Conservation (phyloP, 2,329 filamentous ascomycete genomes). For the Seiridium cupressi region DNA sequence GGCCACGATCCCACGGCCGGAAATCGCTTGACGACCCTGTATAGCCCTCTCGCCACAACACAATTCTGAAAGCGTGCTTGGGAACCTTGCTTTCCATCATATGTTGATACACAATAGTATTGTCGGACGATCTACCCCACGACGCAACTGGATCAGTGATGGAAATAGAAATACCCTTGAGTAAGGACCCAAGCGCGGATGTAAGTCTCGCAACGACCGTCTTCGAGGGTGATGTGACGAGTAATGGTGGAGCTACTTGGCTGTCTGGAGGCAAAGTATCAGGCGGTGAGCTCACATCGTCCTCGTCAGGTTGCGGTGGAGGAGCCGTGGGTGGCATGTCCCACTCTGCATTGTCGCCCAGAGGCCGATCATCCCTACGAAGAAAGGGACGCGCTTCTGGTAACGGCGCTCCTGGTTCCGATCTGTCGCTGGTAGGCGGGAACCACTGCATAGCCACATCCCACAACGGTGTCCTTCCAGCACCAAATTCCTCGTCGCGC, state of each 20-base stretch:
- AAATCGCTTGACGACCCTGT: slow-evolving; percentile 52
- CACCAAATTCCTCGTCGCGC: slow-evolving; percentile 52
- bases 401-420: slow-evolving; percentile 14
- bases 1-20: slow-evolving; percentile 53
- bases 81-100: slow-evolving; percentile 69
- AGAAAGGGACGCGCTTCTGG: slow-evolving; percentile 18
- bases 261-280: slow-evolving; percentile 36
- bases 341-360: slow-evolving; percentile 25
- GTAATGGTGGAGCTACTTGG: slow-evolving; percentile 15
- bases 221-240: slow-evolving; percentile 22
- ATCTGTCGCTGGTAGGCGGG: slow-evolving; percentile 36
- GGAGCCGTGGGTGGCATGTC: slow-evolving; percentile 22
- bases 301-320: slow-evolving; percentile 15
- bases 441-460: slow-evolving; percentile 58
- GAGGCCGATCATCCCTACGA: slow-evolving; percentile 19
- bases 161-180: slow-evolving; percentile 60
- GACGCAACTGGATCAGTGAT: slow-evolving; percentile 67
- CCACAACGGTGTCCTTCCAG: slow-evolving; percentile 52
- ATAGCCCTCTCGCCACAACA: slow-evolving; percentile 69
- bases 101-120: slow-evolving; percentile 66
- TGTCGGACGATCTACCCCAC: slow-evolving; percentile 72
- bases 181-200: slow-evolving; percentile 63
- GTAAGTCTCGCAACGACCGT: slow-evolving; percentile 63
- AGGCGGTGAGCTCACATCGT: slow-evolving; percentile 26
- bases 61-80: slow-evolving; percentile 76